Evolutionary conservation across 179 eudicot genomes (phyloP).

Genomic region (Gypsophila paniculata): DNA sequence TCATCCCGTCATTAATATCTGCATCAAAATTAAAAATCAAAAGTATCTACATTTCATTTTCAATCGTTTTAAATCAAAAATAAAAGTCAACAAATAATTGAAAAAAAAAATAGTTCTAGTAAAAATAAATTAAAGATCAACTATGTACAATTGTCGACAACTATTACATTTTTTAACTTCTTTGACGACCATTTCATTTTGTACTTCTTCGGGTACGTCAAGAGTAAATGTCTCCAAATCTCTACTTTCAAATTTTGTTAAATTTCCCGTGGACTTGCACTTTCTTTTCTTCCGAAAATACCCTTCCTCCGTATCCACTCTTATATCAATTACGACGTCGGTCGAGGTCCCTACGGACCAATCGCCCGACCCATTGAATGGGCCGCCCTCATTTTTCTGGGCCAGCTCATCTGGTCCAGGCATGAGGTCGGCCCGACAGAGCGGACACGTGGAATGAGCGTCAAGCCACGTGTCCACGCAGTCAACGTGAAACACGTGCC

Average conservation of each 20-base stretch:
- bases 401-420: not conserved
- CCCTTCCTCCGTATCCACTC: not conserved
- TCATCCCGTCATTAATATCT: too few relatives aligned
- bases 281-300: not conserved
- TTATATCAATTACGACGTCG: not conserved
- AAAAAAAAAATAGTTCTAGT: too few relatives aligned
- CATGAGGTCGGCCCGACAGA: constrained; percentile 32
- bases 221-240: not conserved
- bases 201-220: constrained; percentile 24
- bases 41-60: too few relatives aligned
- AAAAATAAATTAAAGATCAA: not conserved
- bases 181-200: constrained; percentile 39
- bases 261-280: not conserved
- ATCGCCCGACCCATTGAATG: not conserved
- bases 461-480: constrained; percentile 61
- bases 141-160: constrained; percentile 7
- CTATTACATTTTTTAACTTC: constrained; percentile 34
- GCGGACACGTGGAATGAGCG: constrained; percentile 57
- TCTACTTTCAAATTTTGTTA: not conserved
- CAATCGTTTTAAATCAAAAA: too few relatives aligned
- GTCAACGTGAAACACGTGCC: constrained; percentile 58
- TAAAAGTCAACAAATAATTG: too few relatives aligned
- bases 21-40: too few relatives aligned
- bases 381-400: not conserved
- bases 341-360: not conserved